These are phyloP conservation scores for Lactifluus volemus DNA, from an alignment of 768 basidiomycete genomes.

Conservation along the genomic window DNA sequence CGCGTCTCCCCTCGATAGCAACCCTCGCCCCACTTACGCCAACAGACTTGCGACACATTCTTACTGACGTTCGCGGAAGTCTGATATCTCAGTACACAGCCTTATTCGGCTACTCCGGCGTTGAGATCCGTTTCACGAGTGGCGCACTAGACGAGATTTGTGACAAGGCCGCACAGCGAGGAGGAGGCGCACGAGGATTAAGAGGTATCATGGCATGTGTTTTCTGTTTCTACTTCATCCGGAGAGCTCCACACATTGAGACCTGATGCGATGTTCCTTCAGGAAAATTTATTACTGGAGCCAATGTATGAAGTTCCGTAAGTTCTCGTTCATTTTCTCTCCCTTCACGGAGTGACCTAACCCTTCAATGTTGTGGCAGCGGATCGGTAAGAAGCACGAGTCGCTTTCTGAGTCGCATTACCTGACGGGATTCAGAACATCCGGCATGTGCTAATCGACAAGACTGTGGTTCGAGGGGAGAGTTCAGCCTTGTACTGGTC, in stretches of 20 bases:
- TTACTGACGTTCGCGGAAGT: slow-evolving; percentile 89
- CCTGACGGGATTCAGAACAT: slow-evolving; percentile 42
- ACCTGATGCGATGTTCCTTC: slow-evolving; percentile 3
- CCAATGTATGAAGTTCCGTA: slow-evolving; percentile 91
- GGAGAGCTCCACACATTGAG: background rate
- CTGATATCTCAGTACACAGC: slow-evolving; percentile 84
- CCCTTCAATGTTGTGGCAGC: slow-evolving; percentile 27
- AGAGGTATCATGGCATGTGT: slow-evolving; percentile 72
- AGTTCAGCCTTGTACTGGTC: slow-evolving; percentile 67
- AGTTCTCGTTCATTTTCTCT: slow-evolving; percentile 29
- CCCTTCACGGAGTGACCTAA: background rate
- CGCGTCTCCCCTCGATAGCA: slow-evolving; percentile 87
- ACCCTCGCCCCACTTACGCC: slow-evolving; percentile 73
- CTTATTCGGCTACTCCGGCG: slow-evolving; percentile 74
- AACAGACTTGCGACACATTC: slow-evolving; percentile 76
- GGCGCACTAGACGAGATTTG: slow-evolving; percentile 78
- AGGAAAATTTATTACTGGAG: slow-evolving; percentile 79
- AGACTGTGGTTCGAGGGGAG: slow-evolving; percentile 56
- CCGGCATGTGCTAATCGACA: slow-evolving; percentile 74
- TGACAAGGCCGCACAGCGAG: slow-evolving; percentile 63
- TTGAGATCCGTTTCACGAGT: slow-evolving; percentile 81
- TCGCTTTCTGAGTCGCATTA: background rate
- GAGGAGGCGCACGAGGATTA: slow-evolving; percentile 86
- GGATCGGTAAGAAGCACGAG: slow-evolving; percentile 49
- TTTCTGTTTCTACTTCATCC: background rate